These are phyloP conservation scores for Castanopsis chinensis DNA, from an alignment of 306 rosid species.

Conservation along the genomic window DNA sequence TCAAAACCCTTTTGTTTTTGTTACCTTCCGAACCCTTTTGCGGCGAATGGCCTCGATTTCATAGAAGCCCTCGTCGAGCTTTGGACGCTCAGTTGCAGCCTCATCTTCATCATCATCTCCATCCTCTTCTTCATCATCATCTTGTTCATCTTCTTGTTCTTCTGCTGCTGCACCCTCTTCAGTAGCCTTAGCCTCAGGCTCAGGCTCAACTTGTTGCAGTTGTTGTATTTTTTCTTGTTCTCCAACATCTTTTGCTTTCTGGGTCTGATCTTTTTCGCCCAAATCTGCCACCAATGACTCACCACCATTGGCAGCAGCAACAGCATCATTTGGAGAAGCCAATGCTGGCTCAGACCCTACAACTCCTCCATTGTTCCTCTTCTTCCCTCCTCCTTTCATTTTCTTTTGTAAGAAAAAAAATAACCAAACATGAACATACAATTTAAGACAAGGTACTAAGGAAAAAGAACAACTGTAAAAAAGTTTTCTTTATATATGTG, in stretches of 20 bases:
- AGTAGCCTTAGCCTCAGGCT: conserved; percentile 16
- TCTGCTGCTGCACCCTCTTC: conserved; percentile 27
- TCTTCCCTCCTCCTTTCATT: conserved; percentile 53
- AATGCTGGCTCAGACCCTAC: conserved; percentile 33
- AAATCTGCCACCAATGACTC: background rate
- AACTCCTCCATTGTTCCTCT: conserved; percentile 9
- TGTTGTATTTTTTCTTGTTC: conserved; percentile 19
- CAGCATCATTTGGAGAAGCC: conserved; percentile 22
- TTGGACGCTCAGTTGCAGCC: conserved; percentile 30
- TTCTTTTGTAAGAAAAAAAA: conserved; percentile 12
- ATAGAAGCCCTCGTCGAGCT: conserved; percentile 69
- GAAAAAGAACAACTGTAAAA: too few species aligned
- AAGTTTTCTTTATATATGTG: too few species aligned
- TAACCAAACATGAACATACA: too few species aligned
- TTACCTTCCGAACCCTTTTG: conserved; percentile 76
- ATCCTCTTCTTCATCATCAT: conserved; percentile 29
- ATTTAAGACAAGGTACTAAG: too few species aligned
- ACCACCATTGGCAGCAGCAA: background rate
- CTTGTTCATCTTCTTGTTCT: background rate
- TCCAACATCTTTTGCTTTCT: conserved; percentile 6
- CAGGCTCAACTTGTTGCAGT: conserved; percentile 21
- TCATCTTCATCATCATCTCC: conserved; percentile 18
- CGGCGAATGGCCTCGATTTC: conserved; percentile 88
- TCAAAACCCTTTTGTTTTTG: background rate
- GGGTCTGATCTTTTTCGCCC: conserved; percentile 26